Percentiles rank a stretch among this genome's conserved stretches.
Conservation (phyloP, 805 yeast genomes). For the Candida sakaeoensis region DNA sequence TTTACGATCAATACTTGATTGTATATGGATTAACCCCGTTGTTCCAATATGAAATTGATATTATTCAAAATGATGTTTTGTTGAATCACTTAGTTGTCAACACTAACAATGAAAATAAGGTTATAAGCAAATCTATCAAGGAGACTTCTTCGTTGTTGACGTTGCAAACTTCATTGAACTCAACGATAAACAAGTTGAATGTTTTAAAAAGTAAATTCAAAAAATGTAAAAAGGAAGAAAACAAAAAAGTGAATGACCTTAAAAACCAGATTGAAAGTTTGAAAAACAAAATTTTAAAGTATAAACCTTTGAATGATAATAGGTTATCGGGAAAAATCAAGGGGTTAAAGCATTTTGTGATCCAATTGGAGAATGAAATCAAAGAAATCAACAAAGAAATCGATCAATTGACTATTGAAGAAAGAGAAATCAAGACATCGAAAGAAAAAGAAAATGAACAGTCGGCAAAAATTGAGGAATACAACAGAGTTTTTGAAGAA, state of each 20-base stretch:
- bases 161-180: constrained; percentile 28
- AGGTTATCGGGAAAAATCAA: constrained; percentile 34
- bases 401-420: constrained; percentile 12
- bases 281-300: constrained; percentile 28
- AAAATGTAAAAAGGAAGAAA: constrained; percentile 36
- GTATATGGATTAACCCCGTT: constrained; percentile 36
- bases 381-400: constrained; percentile 19
- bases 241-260: constrained; percentile 29
- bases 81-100: constrained; percentile 26
- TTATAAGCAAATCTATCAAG: constrained; percentile 23
- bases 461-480: constrained; percentile 17
- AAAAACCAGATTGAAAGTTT: constrained; percentile 31
- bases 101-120: constrained; percentile 20
- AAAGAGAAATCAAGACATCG: constrained; percentile 13
- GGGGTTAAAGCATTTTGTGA: constrained; percentile 37
- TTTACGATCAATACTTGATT: constrained; percentile 17
- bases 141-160: constrained; percentile 27
- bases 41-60: constrained; percentile 34
- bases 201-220: constrained; percentile 21
- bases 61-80: constrained; percentile 15
- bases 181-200: constrained; percentile 26
- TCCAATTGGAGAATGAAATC: constrained; percentile 36
- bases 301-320: constrained; percentile 22
- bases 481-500: constrained; percentile 19
- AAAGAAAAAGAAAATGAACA: constrained; percentile 18